Percentiles rank a stretch among this genome's conserved stretches.
Conservation (phyloP, 257 asterid species). For the Ilex asprella region DNA sequence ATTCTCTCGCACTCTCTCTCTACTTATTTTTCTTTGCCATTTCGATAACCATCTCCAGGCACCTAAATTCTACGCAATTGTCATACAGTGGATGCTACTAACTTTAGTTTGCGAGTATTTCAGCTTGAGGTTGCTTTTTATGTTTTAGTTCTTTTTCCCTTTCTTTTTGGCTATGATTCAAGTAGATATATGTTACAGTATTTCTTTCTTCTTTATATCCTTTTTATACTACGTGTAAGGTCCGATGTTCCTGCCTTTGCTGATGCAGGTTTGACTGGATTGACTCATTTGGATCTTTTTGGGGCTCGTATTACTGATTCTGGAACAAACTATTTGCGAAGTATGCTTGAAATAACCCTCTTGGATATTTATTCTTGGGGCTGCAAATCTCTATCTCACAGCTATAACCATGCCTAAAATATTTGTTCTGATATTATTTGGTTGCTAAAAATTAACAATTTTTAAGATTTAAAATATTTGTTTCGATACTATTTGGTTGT, state of each 20-base stretch:
- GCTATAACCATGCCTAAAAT: no score
- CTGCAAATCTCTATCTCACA: no score
- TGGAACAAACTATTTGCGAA: conserved; percentile 62
- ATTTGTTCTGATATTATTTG: no score
- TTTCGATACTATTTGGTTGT: no score
- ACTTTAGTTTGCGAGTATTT: background rate
- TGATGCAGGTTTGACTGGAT: conserved; percentile 78
- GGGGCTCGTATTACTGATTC: conserved; percentile 96
- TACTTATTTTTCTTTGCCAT: no score
- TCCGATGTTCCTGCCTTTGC: background rate
- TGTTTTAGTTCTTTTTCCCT: background rate
- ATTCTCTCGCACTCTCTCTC: no score
- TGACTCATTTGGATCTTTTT: conserved; percentile 90
- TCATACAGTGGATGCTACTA: background rate
- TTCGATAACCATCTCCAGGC: no score
- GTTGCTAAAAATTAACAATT: no score
- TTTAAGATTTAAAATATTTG: no score
- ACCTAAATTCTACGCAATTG: background rate
- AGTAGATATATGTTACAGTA: background rate
- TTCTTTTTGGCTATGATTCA: background rate
- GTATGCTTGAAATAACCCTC: conserved; percentile 27
- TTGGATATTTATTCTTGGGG: no score
- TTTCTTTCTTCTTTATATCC: background rate
- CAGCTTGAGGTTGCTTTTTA: background rate
- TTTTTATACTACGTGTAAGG: background rate